Evolutionary conservation across 768 basidiomycete genomes (phyloP).

Genomic region (Mrakia gelida): DNA sequence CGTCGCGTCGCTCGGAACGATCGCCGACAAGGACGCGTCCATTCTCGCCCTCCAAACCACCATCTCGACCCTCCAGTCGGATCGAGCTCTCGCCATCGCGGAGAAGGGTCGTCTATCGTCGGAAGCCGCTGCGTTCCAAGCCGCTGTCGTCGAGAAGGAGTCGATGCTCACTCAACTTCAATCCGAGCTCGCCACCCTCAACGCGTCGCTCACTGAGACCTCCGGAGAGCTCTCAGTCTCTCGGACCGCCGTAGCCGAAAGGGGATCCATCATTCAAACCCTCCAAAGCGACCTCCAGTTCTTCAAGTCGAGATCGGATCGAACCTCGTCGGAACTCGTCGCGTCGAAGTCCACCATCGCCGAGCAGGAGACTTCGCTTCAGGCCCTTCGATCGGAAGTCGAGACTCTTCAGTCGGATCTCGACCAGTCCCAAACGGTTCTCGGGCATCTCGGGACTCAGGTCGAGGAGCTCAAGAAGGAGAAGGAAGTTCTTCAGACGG

Average conservation of each 20-base stretch:
- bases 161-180: too few species aligned
- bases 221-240: neutral
- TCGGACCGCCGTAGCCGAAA: neutral
- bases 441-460: neutral
- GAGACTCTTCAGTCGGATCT: neutral
- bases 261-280: neutral
- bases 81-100: neutral
- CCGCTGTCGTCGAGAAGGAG: neutral
- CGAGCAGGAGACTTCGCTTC: neutral
- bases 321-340: conserved; percentile 1
- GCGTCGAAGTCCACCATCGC: neutral
- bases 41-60: neutral
- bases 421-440: neutral
- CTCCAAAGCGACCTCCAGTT: neutral
- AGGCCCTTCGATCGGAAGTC: neutral
- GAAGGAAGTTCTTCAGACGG: neutral
- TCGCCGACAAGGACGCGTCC: neutral
- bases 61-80: neutral
- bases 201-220: neutral
- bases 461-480: neutral
- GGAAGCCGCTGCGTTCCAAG: neutral
- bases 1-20: neutral
- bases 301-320: neutral
- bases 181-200: neutral
- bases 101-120: neutral